Conservation (phyloP, 2,329 filamentous ascomycete species). For the Fusarium tjaetaba region DNA sequence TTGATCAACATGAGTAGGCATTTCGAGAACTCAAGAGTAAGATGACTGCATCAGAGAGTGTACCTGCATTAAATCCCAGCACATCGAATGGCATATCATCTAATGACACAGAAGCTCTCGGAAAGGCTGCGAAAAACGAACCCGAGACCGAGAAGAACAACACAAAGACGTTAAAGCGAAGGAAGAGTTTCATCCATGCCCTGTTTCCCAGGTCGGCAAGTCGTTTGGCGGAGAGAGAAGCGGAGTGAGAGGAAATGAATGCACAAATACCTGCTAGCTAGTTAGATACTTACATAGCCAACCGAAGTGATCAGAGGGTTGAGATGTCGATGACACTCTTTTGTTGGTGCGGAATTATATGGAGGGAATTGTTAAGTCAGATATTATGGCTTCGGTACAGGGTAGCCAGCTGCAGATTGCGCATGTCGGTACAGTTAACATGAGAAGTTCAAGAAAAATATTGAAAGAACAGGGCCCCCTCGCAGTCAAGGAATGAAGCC, state of each 20-base stretch:
- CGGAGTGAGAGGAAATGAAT: not conserved
- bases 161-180: slow-evolving; percentile 46
- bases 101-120: not conserved
- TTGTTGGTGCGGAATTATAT: not conserved
- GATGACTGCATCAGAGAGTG: not conserved
- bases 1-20: slow-evolving; percentile 13
- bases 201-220: slow-evolving; percentile 48
- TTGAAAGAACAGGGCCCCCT: not conserved
- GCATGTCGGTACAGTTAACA: not conserved
- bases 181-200: slow-evolving; percentile 59
- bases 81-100: not conserved
- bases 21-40: slow-evolving; percentile 10
- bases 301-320: not conserved
- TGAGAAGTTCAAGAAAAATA: not conserved
- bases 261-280: not conserved
- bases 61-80: not conserved
- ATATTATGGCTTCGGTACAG: not conserved
- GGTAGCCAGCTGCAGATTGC: not conserved
- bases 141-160: not conserved
- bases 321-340: not conserved
- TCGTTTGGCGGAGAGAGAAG: not conserved
- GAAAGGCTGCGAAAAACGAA: not conserved
- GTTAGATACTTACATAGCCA: not conserved
- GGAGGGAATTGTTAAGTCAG: too few relatives aligned
- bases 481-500: not conserved